Base-by-base conservation (phyloP, 2,329 filamentous ascomycete genomes). In the Lecanicillium sp. region DNA sequence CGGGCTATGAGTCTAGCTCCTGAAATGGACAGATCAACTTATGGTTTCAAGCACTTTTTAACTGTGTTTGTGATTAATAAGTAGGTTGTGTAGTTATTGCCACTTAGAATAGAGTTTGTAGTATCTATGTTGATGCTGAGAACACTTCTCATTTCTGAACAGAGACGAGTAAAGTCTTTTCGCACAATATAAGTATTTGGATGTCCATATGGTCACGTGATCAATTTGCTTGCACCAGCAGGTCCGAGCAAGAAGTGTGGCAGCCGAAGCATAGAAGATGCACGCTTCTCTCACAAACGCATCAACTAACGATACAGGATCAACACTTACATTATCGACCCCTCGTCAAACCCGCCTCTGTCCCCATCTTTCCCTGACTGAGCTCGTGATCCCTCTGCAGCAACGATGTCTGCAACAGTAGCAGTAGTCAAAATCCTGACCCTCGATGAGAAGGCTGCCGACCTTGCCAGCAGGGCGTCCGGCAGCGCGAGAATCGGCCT, bases 401-500 rank as follows among this genome's bases (percentile, higher is more conserved):
- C 14, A 59, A 57, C 38, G 49, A 55, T 3, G 71, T 81, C 11
- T 81, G 78, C 55, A 65, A 81, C 49, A 60, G 62, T 3, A 1
- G 63, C 60, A 10, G 51, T 67, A 0, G 62, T 67, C 17, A 30
- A 48, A 17, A 58, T 54, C 11, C 60, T 63, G 61, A 61, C 60
- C 9, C 57, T 63, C 8, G 54, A 60, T 2, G 64, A 67, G 48
- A 67, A 66, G 51, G 53, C 64, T 5, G 50, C 24, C 6, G 65
- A 65, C 30, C 49, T 67, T 5, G 58, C 30, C 3, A 52, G 49
- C 15, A 41, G 30, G 10, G 49, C 50, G 5, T 43, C 51, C 0
- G 79, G 79, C 0, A 73, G 77, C 6, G 65, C 74, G 1, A 67
- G 79, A 23, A 67, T 84, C 0, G 79, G 79, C 5, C 63, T 84